These are phyloP conservation scores for Trichosporon sp. DNA, from an alignment of 1,284 basidiomycete genomes.

Conservation along the genomic window DNA sequence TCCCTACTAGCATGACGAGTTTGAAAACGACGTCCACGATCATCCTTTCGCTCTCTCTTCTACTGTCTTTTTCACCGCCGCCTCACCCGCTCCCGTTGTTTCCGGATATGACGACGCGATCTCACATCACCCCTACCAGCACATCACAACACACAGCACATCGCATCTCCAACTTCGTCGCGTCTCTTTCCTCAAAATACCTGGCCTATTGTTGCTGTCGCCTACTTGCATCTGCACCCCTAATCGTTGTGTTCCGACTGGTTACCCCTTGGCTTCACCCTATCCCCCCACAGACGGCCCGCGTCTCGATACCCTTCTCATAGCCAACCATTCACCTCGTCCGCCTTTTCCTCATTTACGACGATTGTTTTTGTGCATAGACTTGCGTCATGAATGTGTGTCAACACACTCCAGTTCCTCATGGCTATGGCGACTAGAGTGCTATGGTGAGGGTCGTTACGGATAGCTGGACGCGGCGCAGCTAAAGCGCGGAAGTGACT, in stretches of 20 bases:
- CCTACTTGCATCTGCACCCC: conserved; percentile 8
- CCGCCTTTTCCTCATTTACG: neutral
- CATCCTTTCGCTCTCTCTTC: conserved; percentile 4
- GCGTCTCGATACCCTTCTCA: neutral
- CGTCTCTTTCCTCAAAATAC: conserved; percentile 1
- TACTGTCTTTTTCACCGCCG: conserved; percentile 1
- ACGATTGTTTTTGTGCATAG: conserved; percentile 2
- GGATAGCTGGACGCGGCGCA: too few relatives aligned
- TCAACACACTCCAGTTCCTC: neutral
- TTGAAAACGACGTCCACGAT: neutral
- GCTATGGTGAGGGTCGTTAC: neutral
- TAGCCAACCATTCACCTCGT: neutral
- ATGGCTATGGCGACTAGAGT: neutral
- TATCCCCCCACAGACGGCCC: neutral
- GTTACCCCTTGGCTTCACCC: neutral
- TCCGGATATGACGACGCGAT: neutral
- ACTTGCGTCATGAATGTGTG: conserved; percentile 6
- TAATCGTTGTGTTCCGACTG: conserved; percentile 13
- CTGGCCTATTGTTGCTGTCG: conserved; percentile 8
- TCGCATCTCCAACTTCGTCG: neutral
- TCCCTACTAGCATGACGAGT: neutral
- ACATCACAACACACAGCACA: conserved; percentile 3
- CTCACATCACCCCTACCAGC: neutral
- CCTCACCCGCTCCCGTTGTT: neutral
- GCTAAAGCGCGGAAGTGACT: conserved; percentile 2